Base-by-base conservation (phyloP, 2,329 filamentous ascomycete species). In the Pseudovirgaria hyperparasitica region DNA sequence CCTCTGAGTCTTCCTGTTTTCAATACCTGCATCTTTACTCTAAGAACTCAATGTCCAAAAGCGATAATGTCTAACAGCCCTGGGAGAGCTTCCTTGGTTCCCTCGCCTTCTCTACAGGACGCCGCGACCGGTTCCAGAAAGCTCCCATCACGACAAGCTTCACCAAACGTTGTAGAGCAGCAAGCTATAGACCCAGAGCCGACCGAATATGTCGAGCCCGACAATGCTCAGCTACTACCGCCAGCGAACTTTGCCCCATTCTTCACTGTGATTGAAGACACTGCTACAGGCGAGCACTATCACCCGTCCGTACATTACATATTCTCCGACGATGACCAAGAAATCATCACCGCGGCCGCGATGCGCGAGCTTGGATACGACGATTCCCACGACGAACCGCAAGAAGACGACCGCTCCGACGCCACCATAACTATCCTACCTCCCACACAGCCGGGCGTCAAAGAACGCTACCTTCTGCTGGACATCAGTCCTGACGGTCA, bases 301-400 rank as follows among this genome's bases (percentile, higher is more conserved):
- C 86, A 96, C 50, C 90, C 87, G 2, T 74, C 72, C 28, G 74
- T 93, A 2, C 84, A 87, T 58, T 96, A 96, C 58, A 70, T 96
- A 45, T 96, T 98, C 60, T 72, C 72, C 41, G 86, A 96, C 53
- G 90, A 96, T 54, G 85, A 94, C 46, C 70, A 75, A 2, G 79
- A 86, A 24, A 61, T 80, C 23, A 62, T 92, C 19, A 79, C 79
- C 2, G 66, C 72, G 19, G 75, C 79, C 2, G 66, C 67, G 5
- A 52, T 76, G 32, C 61, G 63, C 18, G 62, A 64, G 12, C 49
- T 75, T 52, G 54, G 70, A 48, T 28, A 59, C 19, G 48, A 54
- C 29, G 50, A 54, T 17, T 58, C 31, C 56, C 12, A 15, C 6
- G 16, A 31, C 9, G 40, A 48, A n/a, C 39, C 39, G 5, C 35